Conservation (phyloP, 2,329 filamentous ascomycete species). For the Claviceps humidiphila region DNA sequence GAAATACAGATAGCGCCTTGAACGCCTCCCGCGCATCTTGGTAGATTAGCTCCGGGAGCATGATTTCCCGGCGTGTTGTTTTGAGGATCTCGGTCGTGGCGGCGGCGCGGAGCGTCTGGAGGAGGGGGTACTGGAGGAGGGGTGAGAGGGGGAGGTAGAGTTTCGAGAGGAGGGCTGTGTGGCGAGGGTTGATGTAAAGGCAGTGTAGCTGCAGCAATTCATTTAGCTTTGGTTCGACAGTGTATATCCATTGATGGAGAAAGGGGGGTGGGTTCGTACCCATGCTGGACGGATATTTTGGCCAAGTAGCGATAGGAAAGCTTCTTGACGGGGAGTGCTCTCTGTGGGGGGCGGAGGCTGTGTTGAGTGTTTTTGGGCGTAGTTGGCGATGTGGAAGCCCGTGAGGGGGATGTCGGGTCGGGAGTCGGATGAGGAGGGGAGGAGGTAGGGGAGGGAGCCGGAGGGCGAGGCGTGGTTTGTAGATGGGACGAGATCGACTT, state of each 20-base stretch:
- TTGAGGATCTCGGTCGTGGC: constrained; percentile 64
- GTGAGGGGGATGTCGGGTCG: constrained; percentile 39
- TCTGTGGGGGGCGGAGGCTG: constrained; percentile 28
- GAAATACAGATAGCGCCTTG: constrained; percentile 28
- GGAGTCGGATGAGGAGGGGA: constrained; percentile 33
- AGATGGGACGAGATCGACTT: constrained; percentile 55
- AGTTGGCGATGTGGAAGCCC: constrained; percentile 51
- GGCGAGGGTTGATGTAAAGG: constrained; percentile 62
- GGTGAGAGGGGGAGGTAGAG: constrained; percentile 61
- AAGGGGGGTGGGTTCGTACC: constrained; percentile 33
- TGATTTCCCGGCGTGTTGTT: constrained; percentile 28
- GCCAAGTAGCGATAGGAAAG: constrained; percentile 67
- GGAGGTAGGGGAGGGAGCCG: constrained; percentile 77
- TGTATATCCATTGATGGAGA: neutral
- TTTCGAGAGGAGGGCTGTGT: constrained; percentile 52
- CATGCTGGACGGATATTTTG: constrained; percentile 72
- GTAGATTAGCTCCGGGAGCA: constrained; percentile 26
- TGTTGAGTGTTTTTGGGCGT: constrained; percentile 38
- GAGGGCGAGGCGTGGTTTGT: constrained; percentile 90
- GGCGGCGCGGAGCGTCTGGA: constrained; percentile 55
- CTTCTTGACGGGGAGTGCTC: constrained; percentile 47
- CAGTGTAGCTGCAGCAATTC: constrained; percentile 48
- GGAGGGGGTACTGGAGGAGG: constrained; percentile 49
- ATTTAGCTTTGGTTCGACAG: constrained; percentile 4
- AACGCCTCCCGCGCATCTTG: constrained; percentile 31